phyloP scores from a whole-genome alignment of 169 alveolate species.

The Haemoproteus tartakovskyi region DNA sequence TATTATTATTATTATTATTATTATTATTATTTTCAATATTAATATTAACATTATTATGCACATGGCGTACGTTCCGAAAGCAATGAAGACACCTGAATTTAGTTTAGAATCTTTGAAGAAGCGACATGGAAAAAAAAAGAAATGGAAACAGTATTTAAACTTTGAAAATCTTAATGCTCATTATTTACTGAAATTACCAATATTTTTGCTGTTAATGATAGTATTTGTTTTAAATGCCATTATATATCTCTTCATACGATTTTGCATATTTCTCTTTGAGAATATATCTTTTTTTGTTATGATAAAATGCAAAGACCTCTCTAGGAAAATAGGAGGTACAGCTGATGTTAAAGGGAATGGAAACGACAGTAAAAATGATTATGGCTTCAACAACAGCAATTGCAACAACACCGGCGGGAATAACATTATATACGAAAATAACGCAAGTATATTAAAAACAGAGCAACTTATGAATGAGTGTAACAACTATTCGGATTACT shows the following conservation, averaged over 20 bases:
- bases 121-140: slow-evolving; percentile 14
- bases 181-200: slow-evolving; percentile 43
- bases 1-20: slow-evolving; percentile 8
- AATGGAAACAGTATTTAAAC: slow-evolving; percentile 2
- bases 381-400: not conserved
- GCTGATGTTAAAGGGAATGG: not conserved
- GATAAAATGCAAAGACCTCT: slow-evolving; percentile 22
- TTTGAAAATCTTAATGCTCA: slow-evolving; percentile 40
- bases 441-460: slow-evolving; percentile 28
- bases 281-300: slow-evolving; percentile 22
- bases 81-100: slow-evolving; percentile 66
- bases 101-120: slow-evolving; percentile 54
- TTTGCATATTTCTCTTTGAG: slow-evolving; percentile 23
- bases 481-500: slow-evolving; percentile 27
- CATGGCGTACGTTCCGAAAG: too few relatives aligned
- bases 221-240: slow-evolving; percentile 38
- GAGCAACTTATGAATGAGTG: slow-evolving; percentile 27
- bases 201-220: slow-evolving; percentile 29
- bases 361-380: not conserved
- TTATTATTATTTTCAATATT: too few relatives aligned
- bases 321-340: not conserved
- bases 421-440: not conserved
- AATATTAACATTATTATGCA: too few relatives aligned
- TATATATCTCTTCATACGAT: slow-evolving; percentile 39
- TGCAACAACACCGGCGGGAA: not conserved